These are phyloP conservation scores for Eucalyptus caleyi DNA, from an alignment of 345 rosid genomes.

Conservation along the genomic window DNA sequence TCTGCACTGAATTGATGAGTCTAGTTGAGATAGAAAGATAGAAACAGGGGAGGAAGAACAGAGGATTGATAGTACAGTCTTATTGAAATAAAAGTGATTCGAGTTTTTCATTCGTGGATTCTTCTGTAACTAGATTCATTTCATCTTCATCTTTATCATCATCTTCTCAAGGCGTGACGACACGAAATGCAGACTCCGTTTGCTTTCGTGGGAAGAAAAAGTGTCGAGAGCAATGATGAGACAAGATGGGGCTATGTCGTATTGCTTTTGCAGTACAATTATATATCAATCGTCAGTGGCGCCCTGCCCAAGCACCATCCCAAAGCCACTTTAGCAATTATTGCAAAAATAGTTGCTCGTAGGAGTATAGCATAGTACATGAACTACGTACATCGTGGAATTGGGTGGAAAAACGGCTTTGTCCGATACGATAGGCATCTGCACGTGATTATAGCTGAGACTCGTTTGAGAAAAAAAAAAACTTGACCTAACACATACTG, in stretches of 20 bases:
- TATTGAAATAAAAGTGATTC: too few species aligned
- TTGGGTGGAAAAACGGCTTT: neutral
- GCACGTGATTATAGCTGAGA: neutral
- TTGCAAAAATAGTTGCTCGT: neutral
- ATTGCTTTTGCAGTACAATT: neutral
- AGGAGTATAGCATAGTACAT: neutral
- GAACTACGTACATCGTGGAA: neutral
- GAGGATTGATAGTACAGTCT: too few species aligned
- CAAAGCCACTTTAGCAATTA: too few species aligned
- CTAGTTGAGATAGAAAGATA: too few species aligned
- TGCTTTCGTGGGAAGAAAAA: neutral
- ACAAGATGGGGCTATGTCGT: neutral
- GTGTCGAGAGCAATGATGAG: neutral
- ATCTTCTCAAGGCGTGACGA: neutral
- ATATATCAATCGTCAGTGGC: neutral
- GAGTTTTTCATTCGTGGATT: too few species aligned
- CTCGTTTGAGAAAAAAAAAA: neutral
- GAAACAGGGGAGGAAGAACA: too few species aligned
- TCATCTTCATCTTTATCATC: too few species aligned
- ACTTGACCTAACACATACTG: neutral
- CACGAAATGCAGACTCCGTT: neutral
- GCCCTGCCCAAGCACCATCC: neutral
- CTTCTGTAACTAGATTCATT: too few species aligned
- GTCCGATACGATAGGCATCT: neutral
- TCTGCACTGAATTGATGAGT: too few species aligned